Evolutionary conservation across 2,329 filamentous ascomycete species (phyloP).

Genomic region (Ascochyta koolunga): DNA sequence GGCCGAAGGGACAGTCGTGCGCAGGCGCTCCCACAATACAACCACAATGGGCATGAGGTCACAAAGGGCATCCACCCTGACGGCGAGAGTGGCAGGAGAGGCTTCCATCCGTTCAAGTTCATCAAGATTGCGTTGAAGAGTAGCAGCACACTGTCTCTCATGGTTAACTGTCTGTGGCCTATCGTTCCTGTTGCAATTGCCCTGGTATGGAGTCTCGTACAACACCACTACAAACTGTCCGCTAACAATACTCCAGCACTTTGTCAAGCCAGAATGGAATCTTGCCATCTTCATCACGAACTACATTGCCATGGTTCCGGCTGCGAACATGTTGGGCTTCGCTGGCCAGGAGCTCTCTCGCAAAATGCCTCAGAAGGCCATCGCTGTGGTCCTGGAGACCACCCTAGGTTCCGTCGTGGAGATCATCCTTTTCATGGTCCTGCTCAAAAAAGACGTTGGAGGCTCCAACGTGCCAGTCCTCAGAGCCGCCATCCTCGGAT

Average conservation of each 20-base stretch:
- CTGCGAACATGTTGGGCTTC: constrained; percentile 77
- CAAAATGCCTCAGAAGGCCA: constrained; percentile 73
- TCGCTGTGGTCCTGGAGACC: constrained; percentile 66
- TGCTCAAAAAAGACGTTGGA: constrained; percentile 60
- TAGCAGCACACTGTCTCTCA: constrained; percentile 66
- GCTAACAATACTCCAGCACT: constrained; percentile 48
- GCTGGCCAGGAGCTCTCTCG: constrained; percentile 73
- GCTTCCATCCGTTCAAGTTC: constrained; percentile 69
- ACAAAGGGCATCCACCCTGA: constrained; percentile 53
- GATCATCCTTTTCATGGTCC: constrained; percentile 80
- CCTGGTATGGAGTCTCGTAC: constrained; percentile 52
- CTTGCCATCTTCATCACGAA: constrained; percentile 71
- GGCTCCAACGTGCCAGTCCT: constrained; percentile 68
- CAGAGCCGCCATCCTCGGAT: constrained; percentile 81
- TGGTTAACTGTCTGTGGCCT: constrained; percentile 76
- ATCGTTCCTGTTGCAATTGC: constrained; percentile 74
- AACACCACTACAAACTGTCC: background rate
- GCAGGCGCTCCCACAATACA: constrained; percentile 44
- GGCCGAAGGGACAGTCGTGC: constrained; percentile 20
- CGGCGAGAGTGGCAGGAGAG: constrained; percentile 72
- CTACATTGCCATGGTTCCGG: constrained; percentile 79
- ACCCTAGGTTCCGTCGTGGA: constrained; percentile 77
- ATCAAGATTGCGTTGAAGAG: constrained; percentile 68
- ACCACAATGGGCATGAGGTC: constrained; percentile 54
- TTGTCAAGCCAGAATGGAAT: constrained; percentile 61